phyloP scores from a whole-genome alignment of 1,284 basidiomycete genomes.

The Marasmius sp. region DNA sequence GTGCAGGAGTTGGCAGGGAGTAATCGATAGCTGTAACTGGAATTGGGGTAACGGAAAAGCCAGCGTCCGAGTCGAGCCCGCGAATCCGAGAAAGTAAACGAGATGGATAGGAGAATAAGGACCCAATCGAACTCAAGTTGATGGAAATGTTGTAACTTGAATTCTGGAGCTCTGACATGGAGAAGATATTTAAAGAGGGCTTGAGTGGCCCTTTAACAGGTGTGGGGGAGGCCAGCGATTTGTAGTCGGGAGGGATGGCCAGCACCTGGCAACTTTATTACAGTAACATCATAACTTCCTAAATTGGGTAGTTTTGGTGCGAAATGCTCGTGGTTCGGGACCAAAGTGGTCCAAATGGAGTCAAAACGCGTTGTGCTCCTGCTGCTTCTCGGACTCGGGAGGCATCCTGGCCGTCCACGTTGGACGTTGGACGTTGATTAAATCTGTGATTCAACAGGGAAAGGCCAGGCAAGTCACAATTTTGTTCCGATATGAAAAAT shows the following conservation, averaged over 20 bases:
- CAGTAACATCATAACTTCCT: not conserved
- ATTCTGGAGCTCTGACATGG: not conserved
- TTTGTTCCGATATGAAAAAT: too few species aligned
- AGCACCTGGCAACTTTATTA: too few species aligned
- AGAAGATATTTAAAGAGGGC: not conserved
- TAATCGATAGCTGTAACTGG: slow-evolving; percentile 5
- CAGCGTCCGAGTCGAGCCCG: slow-evolving; percentile 27
- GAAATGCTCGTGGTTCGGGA: not conserved
- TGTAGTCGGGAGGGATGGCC: not conserved
- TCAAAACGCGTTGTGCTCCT: not conserved
- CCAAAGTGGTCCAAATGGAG: not conserved
- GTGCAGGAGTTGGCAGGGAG: not conserved
- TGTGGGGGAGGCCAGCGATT: not conserved
- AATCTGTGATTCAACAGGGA: too few species aligned
- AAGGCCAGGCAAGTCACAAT: too few species aligned
- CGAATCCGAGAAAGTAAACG: slow-evolving; percentile 43
- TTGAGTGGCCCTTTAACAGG: not conserved
- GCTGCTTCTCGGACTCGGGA: not conserved
- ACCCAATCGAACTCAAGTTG: slow-evolving; percentile 34
- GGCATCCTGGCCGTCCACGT: too few species aligned
- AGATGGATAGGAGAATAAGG: slow-evolving; percentile 36
- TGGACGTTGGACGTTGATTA: too few species aligned
- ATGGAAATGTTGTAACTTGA: slow-evolving; percentile 33
- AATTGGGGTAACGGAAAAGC: slow-evolving; percentile 1
- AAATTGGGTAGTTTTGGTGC: not conserved